phyloP scores from a whole-genome alignment of 2,329 filamentous ascomycete species.

The Aspergillus sp. region DNA sequence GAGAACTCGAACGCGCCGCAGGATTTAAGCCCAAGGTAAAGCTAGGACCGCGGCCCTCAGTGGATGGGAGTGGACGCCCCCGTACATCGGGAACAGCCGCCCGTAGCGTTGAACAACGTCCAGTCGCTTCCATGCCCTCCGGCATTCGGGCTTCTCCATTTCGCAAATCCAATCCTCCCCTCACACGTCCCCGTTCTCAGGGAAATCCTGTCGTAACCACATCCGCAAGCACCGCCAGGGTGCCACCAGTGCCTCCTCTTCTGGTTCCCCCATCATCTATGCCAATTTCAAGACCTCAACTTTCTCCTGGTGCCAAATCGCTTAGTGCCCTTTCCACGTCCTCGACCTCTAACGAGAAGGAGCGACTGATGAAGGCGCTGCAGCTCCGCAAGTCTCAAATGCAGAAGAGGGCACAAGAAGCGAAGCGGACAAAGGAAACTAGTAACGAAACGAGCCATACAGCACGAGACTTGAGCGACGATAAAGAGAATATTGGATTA shows the following conservation, averaged over 20 bases:
- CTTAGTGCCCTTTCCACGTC: conserved; percentile 48
- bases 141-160: conserved; percentile 67
- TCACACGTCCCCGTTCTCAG: conserved; percentile 46
- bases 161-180: conserved; percentile 50
- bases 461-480: conserved; percentile 14
- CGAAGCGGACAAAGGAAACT: conserved; percentile 26
- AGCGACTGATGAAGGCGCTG: conserved; percentile 89
- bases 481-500: conserved; percentile 32
- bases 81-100: conserved; percentile 55
- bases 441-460: conserved; percentile 16
- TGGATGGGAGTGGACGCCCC: conserved; percentile 59
- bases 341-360: conserved; percentile 83
- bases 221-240: conserved; percentile 29
- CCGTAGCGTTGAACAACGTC: conserved; percentile 56
- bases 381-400: conserved; percentile 84
- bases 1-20: conserved; percentile 44
- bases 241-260: conserved; percentile 40
- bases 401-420: conserved; percentile 35
- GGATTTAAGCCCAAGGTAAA: conserved; percentile 68
- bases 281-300: conserved; percentile 33
- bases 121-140: conserved; percentile 75
- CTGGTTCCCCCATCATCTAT: conserved; percentile 40
- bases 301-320: conserved; percentile 42
- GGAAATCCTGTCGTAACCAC: conserved; percentile 33
- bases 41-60: conserved; percentile 79